These are phyloP conservation scores for Pelargonium cotyledonis DNA, from an alignment of 441 rosid species.

Conservation along the genomic window DNA sequence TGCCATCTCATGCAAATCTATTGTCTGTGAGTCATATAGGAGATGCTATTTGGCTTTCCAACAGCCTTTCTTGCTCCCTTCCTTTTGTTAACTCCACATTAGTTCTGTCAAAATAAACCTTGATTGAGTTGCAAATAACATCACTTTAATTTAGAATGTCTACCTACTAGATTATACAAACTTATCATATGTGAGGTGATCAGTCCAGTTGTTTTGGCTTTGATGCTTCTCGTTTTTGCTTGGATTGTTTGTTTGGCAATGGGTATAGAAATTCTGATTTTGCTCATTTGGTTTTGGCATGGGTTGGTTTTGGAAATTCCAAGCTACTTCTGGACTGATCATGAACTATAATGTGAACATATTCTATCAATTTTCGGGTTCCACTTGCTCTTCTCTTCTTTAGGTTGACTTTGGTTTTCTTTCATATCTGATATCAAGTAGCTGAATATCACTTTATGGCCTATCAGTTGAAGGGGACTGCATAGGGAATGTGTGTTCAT, in stretches of 20 bases:
- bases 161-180: too few species aligned
- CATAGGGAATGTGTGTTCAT: neutral
- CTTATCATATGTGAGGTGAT: neutral
- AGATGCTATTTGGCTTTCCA: neutral
- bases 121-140: neutral
- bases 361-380: neutral
- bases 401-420: neutral
- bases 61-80: neutral
- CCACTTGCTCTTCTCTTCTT: too few species aligned
- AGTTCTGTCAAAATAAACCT: neutral
- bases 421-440: too few species aligned
- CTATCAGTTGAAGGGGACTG: neutral
- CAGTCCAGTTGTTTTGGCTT: neutral
- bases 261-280: neutral
- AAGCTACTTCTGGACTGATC: neutral
- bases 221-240: neutral
- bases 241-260: conserved; percentile 17
- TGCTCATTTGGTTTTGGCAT: neutral
- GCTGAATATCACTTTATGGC: neutral
- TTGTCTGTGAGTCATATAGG: neutral
- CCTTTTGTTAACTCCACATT: neutral
- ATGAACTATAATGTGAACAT: neutral
- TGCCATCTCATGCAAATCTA: neutral
- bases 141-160: neutral
- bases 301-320: neutral